These are phyloP conservation scores for Elongisporangium prolatum DNA, from an alignment of 352 stramenopile species.

Conservation along the genomic window DNA sequence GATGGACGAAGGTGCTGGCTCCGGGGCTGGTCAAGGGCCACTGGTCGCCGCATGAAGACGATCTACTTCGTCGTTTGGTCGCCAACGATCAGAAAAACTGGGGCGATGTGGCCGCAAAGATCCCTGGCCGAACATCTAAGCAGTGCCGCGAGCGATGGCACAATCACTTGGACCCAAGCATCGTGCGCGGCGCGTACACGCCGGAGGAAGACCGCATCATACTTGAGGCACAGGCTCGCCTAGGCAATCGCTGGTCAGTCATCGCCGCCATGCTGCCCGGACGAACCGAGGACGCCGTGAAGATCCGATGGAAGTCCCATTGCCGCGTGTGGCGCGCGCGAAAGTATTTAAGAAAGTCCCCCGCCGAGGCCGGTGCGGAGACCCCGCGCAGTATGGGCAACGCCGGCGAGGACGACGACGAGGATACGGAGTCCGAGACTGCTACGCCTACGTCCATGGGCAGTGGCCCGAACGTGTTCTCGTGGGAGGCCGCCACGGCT, in stretches of 20 bases:
- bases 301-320: slow-evolving; percentile 91
- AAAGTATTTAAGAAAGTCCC: slow-evolving; percentile 75
- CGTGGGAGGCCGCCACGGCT: too few species aligned
- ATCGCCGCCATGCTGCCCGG: slow-evolving; percentile 87
- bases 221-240: slow-evolving; percentile 70
- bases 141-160: slow-evolving; percentile 89
- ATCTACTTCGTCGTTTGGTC: slow-evolving; percentile 70
- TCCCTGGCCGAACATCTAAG: slow-evolving; percentile 84
- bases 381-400: too few species aligned
- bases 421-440: too few species aligned
- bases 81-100: slow-evolving; percentile 86
- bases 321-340: slow-evolving; percentile 77
- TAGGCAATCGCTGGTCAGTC: slow-evolving; percentile 89
- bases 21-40: slow-evolving; percentile 88
- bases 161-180: slow-evolving; percentile 87
- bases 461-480: too few species aligned
- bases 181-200: slow-evolving; percentile 86
- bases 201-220: slow-evolving; percentile 88
- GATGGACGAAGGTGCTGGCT: slow-evolving; percentile 89
- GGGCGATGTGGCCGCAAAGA: slow-evolving; percentile 82
- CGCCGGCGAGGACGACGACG: too few species aligned
- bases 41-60: slow-evolving; percentile 89
- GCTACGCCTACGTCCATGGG: too few species aligned
- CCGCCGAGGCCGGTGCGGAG: slow-evolving; percentile 1
- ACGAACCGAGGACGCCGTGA: slow-evolving; percentile 88